Evolutionary conservation across 2,329 filamentous ascomycete genomes (phyloP).

Genomic region (Fusarium sp.): DNA sequence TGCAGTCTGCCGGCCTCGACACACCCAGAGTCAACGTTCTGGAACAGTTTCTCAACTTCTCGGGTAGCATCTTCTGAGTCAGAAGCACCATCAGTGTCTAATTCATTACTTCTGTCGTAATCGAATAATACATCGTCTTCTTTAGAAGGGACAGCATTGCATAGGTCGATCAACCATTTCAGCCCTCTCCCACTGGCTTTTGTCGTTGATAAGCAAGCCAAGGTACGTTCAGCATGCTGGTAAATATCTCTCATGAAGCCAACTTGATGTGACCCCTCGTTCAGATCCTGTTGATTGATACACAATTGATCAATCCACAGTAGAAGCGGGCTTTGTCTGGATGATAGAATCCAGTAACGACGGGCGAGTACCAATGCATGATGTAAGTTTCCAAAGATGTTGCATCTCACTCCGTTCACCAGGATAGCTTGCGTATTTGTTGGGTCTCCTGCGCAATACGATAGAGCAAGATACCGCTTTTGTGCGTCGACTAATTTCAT

Average conservation of each 20-base stretch:
- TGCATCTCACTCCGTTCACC: rapidly evolving
- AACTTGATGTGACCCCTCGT: rapidly evolving
- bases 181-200: background rate
- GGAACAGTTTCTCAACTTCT: no score
- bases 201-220: background rate
- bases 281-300: rapidly evolving
- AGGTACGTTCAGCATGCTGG: rapidly evolving
- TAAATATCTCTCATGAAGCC: rapidly evolving
- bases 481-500: rapidly evolving
- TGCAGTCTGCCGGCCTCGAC: no score
- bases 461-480: rapidly evolving
- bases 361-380: rapidly evolving
- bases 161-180: background rate
- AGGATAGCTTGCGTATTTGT: rapidly evolving
- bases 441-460: rapidly evolving
- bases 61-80: no score
- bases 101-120: no score
- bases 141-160: rapidly evolving
- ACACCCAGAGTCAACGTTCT: no score
- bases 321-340: rapidly evolving
- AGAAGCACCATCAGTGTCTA: no score
- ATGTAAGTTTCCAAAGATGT: rapidly evolving
- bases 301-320: background rate
- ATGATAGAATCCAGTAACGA: rapidly evolving
- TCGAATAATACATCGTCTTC: background rate